Evolutionary conservation across 768 basidiomycete genomes (phyloP).

Genomic region (Coprinellus micaceus): DNA sequence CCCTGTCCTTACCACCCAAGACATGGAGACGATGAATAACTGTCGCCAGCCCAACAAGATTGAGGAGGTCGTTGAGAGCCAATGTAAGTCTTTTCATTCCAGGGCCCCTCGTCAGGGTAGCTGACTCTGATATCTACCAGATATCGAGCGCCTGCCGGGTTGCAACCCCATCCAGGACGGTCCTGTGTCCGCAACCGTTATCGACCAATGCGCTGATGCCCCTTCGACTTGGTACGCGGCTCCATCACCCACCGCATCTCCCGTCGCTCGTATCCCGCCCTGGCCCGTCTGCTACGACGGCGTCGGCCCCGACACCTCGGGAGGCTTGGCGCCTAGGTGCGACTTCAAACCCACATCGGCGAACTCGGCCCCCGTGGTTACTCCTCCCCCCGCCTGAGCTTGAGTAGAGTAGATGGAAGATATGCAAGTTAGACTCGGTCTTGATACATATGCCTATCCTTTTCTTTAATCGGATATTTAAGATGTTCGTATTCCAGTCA

Average conservation of each 20-base stretch:
- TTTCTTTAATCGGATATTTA: too few relatives aligned
- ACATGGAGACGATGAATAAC: conserved; percentile 11
- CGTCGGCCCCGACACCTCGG: neutral
- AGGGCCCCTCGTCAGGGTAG: too few relatives aligned
- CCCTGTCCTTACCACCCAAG: conserved; percentile 9
- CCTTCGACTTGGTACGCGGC: conserved; percentile 2
- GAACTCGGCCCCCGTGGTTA: neutral
- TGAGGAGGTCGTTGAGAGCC: conserved; percentile 6
- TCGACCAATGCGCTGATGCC: conserved; percentile 1
- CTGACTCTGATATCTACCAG: neutral
- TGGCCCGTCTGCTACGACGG: conserved; percentile 10
- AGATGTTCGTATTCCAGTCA: too few relatives aligned
- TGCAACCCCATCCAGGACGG: conserved; percentile 10
- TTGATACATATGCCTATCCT: too few relatives aligned
- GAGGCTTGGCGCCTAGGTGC: conserved; percentile 5
- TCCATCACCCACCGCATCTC: conserved; percentile 2
- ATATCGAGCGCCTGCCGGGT: conserved; percentile 3
- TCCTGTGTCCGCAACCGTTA: conserved; percentile 2
- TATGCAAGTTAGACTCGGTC: too few relatives aligned
- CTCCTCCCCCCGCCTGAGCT: neutral
- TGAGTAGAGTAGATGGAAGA: too few relatives aligned
- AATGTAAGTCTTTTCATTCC: conserved; percentile 1
- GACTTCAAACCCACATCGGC: conserved; percentile 6
- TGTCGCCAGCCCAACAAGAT: conserved; percentile 6
- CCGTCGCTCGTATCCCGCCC: conserved; percentile 1